A percentile compares a stretch with the other conserved stretches of the same genome.
Evolutionary conservation across 1,284 basidiomycete species (phyloP).

Genomic region (Trichosporon asahii): DNA sequence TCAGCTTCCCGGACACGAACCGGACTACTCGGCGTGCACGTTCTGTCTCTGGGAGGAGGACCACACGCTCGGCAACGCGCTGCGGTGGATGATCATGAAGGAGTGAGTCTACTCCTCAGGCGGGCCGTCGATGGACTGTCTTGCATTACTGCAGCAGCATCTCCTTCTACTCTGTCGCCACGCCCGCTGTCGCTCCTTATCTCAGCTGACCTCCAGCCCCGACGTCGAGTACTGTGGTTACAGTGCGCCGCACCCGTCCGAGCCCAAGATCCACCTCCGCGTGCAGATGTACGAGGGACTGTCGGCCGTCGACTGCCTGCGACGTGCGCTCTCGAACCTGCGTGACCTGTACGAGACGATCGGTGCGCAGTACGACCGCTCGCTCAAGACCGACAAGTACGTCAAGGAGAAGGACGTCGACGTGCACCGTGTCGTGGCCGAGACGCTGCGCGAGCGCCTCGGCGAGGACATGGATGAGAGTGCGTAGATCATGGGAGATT

Average conservation of each 20-base stretch:
- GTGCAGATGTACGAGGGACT: constrained; percentile 94
- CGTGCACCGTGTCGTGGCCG: constrained; percentile 43
- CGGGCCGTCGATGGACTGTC: background rate
- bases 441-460: constrained; percentile 38
- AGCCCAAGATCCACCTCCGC: constrained; percentile 90
- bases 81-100: constrained; percentile 99
- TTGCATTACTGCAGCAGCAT: background rate
- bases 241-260: constrained; percentile 92
- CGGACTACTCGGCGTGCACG: constrained; percentile 83
- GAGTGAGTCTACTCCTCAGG: constrained; percentile 60
- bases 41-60: constrained; percentile 91
- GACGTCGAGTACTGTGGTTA: constrained; percentile 99
- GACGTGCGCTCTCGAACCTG: constrained; percentile 69
- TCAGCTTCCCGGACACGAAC: constrained; percentile 64
- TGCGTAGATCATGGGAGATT: background rate
- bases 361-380: constrained; percentile 60
- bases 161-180: too few relatives aligned
- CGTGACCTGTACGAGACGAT: constrained; percentile 69
- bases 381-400: constrained; percentile 40
- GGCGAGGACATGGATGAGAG: constrained; percentile 29
- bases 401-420: constrained; percentile 47
- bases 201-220: constrained; percentile 61
- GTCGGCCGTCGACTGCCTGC: constrained; percentile 73
- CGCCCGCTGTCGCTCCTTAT: background rate
- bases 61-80: constrained; percentile 89